Percentiles rank a stretch among this genome's conserved stretches.
Conservation (phyloP, 352 stramenopile genomes). For the Globisporangium irregulare region DNA sequence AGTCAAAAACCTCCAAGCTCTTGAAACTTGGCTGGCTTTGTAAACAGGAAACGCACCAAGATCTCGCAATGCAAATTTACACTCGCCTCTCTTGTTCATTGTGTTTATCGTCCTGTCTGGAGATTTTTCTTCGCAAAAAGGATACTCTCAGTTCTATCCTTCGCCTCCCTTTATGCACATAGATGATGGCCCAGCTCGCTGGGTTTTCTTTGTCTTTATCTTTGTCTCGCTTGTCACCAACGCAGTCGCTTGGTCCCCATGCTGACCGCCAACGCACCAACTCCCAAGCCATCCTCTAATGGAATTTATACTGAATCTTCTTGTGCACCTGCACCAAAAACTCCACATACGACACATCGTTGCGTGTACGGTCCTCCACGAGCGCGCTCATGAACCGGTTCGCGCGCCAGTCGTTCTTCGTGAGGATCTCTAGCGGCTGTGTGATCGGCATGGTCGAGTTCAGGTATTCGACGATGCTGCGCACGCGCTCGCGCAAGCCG, state of each 20-base stretch:
- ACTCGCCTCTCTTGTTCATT: background rate
- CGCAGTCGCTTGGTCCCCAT: background rate
- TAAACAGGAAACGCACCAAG: background rate
- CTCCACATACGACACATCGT: slow-evolving; percentile 88
- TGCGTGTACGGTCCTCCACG: slow-evolving; percentile 83
- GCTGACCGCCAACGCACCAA: background rate
- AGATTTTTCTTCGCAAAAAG: background rate
- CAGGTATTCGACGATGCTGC: slow-evolving; percentile 71
- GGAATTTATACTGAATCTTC: slow-evolving; percentile 91
- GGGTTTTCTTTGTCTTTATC: background rate
- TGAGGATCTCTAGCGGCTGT: slow-evolving; percentile 79
- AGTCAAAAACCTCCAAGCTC: background rate
- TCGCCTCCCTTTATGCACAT: background rate
- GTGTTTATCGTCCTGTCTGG: background rate
- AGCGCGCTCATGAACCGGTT: slow-evolving; percentile 85
- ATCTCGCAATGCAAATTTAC: background rate
- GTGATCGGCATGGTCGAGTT: slow-evolving; percentile 83
- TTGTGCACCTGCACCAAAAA: slow-evolving; percentile 89
- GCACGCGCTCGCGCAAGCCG: slow-evolving; percentile 60
- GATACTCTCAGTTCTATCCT: background rate
- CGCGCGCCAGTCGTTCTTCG: slow-evolving; percentile 81
- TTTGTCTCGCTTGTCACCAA: background rate
- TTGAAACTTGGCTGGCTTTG: background rate
- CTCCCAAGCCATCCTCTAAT: slow-evolving; percentile 37
- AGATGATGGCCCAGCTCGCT: background rate